Evolutionary conservation across 208 protist genomes (phyloP).

Genomic region (Naegleria lovaniensis): DNA sequence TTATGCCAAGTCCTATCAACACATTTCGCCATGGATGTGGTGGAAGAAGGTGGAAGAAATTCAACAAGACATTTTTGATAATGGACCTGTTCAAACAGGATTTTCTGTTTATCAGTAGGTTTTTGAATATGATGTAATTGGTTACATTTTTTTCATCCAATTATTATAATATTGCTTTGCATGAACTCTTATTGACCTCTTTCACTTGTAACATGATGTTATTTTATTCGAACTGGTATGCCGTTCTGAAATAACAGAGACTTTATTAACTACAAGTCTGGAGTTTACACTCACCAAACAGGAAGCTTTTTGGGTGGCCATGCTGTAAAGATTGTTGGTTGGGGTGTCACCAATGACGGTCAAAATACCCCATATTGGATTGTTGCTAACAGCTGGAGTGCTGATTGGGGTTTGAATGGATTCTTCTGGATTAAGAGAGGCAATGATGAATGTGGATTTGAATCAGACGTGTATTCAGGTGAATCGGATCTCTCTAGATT

Average conservation of each 20-base stretch:
- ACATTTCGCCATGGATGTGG: background rate
- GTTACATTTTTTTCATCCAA: too few relatives aligned
- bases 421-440: constrained; percentile 48
- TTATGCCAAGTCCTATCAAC: background rate
- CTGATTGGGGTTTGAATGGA: constrained; percentile 43
- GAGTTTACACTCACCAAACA: constrained; percentile 47
- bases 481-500: background rate
- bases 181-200: too few relatives aligned
- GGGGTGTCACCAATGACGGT: background rate
- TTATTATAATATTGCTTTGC: too few relatives aligned
- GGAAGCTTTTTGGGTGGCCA: background rate
- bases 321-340: constrained; percentile 4
- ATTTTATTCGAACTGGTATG: too few relatives aligned
- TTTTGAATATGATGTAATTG: background rate
- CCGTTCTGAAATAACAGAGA: constrained; percentile 37
- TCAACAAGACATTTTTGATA: constrained; percentile 69
- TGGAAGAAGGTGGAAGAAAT: constrained; percentile 39
- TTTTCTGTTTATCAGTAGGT: constrained; percentile 65
- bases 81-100: constrained; percentile 72
- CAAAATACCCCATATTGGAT: constrained; percentile 67
- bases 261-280: background rate
- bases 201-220: too few relatives aligned
- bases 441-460: constrained; percentile 21
- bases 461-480: background rate
- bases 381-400: constrained; percentile 41